Evolutionary conservation across 148 eudicot species (phyloP).

Genomic region (Heliosperma pusillum): DNA sequence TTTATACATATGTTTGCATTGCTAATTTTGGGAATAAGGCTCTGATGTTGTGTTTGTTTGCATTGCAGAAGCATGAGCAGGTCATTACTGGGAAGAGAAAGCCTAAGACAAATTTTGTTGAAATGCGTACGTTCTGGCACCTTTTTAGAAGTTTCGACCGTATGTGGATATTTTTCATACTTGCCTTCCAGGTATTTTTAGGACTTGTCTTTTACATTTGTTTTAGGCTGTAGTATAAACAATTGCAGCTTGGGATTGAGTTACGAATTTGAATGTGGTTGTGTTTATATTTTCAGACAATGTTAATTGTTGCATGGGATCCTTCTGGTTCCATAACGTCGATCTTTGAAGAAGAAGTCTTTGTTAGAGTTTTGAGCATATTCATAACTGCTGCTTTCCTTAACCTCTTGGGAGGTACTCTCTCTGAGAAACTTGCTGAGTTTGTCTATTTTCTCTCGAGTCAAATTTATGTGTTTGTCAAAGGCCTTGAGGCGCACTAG

Average conservation of each 20-base stretch:
- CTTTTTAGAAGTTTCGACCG: slow-evolving; percentile 90
- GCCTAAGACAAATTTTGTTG: slow-evolving; percentile 91
- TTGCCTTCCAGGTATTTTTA: slow-evolving; percentile 76
- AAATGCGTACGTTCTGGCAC: slow-evolving; percentile 90
- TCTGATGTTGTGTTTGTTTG: too few relatives aligned
- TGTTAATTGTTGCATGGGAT: slow-evolving; percentile 92
- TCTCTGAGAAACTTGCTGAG: neutral
- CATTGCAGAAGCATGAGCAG: slow-evolving; percentile 48
- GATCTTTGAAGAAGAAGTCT: slow-evolving; percentile 58
- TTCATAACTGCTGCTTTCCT: slow-evolving; percentile 86
- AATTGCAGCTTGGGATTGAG: neutral
- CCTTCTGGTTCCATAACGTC: slow-evolving; percentile 54
- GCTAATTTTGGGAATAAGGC: too few relatives aligned
- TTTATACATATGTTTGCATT: too few relatives aligned
- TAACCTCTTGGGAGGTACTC: slow-evolving; percentile 81
- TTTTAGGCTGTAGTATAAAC: neutral
- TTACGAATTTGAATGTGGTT: slow-evolving; percentile 1
- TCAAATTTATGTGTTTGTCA: neutral
- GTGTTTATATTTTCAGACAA: slow-evolving; percentile 48
- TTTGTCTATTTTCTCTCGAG: neutral
- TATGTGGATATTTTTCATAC: slow-evolving; percentile 82
- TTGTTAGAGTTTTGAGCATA: slow-evolving; percentile 74
- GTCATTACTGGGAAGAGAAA: slow-evolving; percentile 56
- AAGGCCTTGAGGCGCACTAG: neutral
- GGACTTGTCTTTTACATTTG: slow-evolving; percentile 6